Percentiles rank a stretch among this genome's conserved stretches.
These are phyloP conservation scores for Amniculicola lignicola DNA, from an alignment of 495 filamentous ascomycete genomes.

Conservation along the genomic window DNA sequence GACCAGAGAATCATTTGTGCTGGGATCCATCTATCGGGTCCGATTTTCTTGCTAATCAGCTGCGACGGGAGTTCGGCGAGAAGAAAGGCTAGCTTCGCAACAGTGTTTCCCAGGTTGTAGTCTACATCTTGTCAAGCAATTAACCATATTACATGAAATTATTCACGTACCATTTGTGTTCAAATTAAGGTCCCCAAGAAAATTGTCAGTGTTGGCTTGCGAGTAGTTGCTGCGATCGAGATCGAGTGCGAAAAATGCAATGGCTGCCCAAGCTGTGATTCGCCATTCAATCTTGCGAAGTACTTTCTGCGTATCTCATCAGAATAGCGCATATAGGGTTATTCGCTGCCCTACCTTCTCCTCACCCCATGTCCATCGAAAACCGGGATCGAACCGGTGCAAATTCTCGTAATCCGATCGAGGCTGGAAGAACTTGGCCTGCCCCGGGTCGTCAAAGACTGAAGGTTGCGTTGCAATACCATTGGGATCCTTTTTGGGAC, in stretches of 20 bases:
- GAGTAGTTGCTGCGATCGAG: constrained; percentile 9
- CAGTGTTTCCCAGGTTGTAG: constrained; percentile 14
- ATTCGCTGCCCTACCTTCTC: constrained; percentile 9
- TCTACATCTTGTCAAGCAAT: background rate
- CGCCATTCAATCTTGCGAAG: constrained; percentile 8
- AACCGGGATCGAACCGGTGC: constrained; percentile 5
- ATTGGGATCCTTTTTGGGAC: constrained; percentile 1
- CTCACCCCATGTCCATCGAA: constrained; percentile 13
- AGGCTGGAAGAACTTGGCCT: constrained; percentile 7
- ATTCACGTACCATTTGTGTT: constrained; percentile 2
- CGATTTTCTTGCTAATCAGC: constrained; percentile 19
- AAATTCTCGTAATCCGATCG: background rate
- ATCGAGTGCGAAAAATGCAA: constrained; percentile 3
- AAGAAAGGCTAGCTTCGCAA: constrained; percentile 15
- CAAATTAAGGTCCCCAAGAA: constrained; percentile 13
- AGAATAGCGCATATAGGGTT: constrained; percentile 1
- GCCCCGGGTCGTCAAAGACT: constrained; percentile 10
- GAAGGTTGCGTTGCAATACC: constrained; percentile 15
- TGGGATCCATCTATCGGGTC: constrained; percentile 24
- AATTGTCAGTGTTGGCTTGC: constrained; percentile 20
- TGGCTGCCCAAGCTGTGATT: background rate
- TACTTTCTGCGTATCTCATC: background rate
- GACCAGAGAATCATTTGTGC: constrained; percentile 22
- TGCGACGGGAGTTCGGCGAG: constrained; percentile 26
- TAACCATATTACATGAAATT: background rate